Evolutionary conservation across 108 stramenopile species (phyloP).

Genomic region (Nitzschia inconspicua): DNA sequence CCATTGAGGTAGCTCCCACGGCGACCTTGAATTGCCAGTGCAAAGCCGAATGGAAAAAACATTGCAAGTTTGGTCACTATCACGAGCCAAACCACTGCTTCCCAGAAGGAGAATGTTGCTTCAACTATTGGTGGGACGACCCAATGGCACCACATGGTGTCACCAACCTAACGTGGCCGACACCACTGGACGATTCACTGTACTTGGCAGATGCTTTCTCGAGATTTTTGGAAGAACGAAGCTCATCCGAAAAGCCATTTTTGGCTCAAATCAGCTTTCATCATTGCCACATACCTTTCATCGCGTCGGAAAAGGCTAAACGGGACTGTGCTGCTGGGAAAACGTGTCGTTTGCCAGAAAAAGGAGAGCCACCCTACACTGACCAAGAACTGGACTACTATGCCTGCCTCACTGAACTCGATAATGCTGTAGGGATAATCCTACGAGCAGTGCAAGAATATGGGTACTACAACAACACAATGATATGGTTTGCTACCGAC

Average conservation of each 20-base stretch:
- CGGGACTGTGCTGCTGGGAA: slow-evolving; percentile 16
- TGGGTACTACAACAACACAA: slow-evolving; percentile 36
- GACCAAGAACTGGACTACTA: slow-evolving; percentile 37
- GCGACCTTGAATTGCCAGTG: slow-evolving; percentile 31
- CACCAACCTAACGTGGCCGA: slow-evolving; percentile 29
- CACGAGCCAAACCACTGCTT: slow-evolving; percentile 20
- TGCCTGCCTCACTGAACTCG: slow-evolving; percentile 34
- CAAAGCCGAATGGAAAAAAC: slow-evolving; percentile 22
- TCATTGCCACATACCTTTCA: slow-evolving; percentile 44
- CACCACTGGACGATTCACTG: slow-evolving; percentile 22
- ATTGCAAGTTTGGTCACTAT: slow-evolving; percentile 33
- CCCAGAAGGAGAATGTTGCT: slow-evolving; percentile 25
- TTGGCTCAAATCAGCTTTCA: slow-evolving; percentile 37
- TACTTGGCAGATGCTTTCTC: slow-evolving; percentile 30
- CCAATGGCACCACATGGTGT: slow-evolving; percentile 24
- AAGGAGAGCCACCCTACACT: slow-evolving; percentile 21
- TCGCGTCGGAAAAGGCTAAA: slow-evolving; percentile 16
- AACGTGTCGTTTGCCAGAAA: slow-evolving; percentile 20
- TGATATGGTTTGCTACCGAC: slow-evolving; percentile 32
- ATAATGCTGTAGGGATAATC: slow-evolving; percentile 33
- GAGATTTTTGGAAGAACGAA: slow-evolving; percentile 11
- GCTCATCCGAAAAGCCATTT: slow-evolving; percentile 7
- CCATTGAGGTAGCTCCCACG: slow-evolving; percentile 32
- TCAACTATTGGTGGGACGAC: slow-evolving; percentile 43
- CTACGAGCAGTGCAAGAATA: slow-evolving; percentile 9